Conservation (phyloP, 75 land plant genomes). For the Selaginella moellendorffii region DNA sequence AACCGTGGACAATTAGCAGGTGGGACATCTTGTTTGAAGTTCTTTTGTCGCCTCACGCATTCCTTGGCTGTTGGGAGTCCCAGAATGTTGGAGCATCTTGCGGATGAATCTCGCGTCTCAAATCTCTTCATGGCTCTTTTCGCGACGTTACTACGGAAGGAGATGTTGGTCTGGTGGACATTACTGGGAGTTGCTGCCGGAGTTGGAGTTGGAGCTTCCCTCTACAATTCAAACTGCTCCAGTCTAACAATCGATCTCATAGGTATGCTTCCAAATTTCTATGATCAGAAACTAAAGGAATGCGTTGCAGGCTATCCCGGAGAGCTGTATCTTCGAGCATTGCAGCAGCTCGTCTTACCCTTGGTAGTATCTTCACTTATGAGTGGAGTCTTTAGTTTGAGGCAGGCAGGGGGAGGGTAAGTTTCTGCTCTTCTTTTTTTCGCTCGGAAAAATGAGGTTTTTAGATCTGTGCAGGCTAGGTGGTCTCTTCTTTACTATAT, state of each 20-base stretch:
- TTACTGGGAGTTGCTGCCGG: slow-evolving; percentile 24
- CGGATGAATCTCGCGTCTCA: too few species aligned
- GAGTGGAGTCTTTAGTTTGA: slow-evolving; percentile 29
- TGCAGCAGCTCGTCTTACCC: too few species aligned
- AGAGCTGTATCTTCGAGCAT: slow-evolving; percentile 29
- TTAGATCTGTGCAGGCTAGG: background rate
- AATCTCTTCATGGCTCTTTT: too few species aligned
- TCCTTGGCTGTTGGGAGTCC: too few species aligned
- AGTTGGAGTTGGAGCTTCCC: slow-evolving; percentile 12
- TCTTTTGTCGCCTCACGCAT: too few species aligned
- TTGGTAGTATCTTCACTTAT: slow-evolving; percentile 27
- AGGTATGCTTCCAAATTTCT: slow-evolving; percentile 3
- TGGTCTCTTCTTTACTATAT: background rate
- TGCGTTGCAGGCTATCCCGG: slow-evolving; percentile 25
- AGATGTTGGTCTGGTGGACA: slow-evolving; percentile 29
- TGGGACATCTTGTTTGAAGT: too few species aligned
- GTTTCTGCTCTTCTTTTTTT: background rate
- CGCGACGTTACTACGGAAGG: slow-evolving; percentile 13
- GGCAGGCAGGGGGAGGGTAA: slow-evolving; percentile 20
- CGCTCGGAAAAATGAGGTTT: too few species aligned
- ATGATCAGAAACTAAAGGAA: background rate
- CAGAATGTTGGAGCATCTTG: too few species aligned
- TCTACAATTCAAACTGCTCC: slow-evolving; percentile 13
- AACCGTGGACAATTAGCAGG: too few species aligned
- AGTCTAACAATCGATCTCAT: slow-evolving; percentile 18